Conservation (phyloP, 441 rosid genomes). For the Caryocar brasiliense region DNA sequence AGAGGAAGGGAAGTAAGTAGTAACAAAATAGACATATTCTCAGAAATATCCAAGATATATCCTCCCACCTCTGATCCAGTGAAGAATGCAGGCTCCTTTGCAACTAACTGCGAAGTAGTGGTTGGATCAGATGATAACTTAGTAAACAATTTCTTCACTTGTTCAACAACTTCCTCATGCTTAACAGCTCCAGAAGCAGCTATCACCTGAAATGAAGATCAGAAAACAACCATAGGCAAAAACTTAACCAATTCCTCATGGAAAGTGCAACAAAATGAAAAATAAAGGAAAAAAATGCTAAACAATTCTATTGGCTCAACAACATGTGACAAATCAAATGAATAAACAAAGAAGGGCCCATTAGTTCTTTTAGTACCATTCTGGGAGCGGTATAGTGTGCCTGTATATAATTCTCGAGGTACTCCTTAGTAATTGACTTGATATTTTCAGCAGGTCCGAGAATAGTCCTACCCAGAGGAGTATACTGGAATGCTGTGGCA, state of each 20-base stretch:
- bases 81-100: constrained; percentile 67
- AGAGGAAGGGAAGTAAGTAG: constrained; percentile 2
- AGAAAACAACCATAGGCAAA: neutral
- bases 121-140: constrained; percentile 79
- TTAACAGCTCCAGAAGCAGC: constrained; percentile 96
- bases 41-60: constrained; percentile 1
- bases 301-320: neutral
- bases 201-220: constrained; percentile 50
- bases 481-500: constrained; percentile 93
- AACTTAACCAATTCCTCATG: neutral
- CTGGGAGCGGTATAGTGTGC: constrained; percentile 99
- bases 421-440: constrained; percentile 61
- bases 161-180: constrained; percentile 90
- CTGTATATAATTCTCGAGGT: constrained; percentile 76
- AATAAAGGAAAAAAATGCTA: neutral
- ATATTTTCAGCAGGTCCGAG: constrained; percentile 89
- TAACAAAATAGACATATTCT: neutral
- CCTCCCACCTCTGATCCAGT: constrained; percentile 91
- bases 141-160: constrained; percentile 70
- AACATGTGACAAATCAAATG: neutral
- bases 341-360: constrained; percentile 1
- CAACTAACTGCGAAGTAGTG: constrained; percentile 75
- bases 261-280: neutral
- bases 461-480: constrained; percentile 93
- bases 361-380: constrained; percentile 41